Percentiles rank a stretch among this genome's conserved stretches.
phyloP scores from a whole-genome alignment of 805 yeast genomes.

The Vanderwaltozyma verrucispora region DNA sequence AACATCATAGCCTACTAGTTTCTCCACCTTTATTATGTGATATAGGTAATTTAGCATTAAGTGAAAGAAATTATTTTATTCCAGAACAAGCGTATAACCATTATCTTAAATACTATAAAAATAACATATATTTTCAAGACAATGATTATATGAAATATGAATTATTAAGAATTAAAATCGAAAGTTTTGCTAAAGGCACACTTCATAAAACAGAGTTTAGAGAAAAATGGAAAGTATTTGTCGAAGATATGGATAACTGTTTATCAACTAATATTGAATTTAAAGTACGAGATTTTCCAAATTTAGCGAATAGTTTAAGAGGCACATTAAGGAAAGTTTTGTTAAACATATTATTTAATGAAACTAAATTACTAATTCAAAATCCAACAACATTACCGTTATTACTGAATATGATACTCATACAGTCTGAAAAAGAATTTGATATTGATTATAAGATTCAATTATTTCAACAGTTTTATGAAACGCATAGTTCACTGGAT shows the following conservation, averaged over 20 bases:
- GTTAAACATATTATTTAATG: conserved; percentile 3
- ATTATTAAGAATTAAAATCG: conserved; percentile 18
- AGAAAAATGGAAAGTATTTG: conserved; percentile 27
- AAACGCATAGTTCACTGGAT: conserved; percentile 3
- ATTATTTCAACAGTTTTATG: conserved; percentile 8
- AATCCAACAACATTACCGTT: conserved; percentile 17
- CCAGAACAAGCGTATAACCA: conserved; percentile 17
- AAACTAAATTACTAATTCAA: conserved; percentile 8
- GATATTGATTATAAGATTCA: conserved; percentile 4
- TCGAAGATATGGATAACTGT: conserved; percentile 20
- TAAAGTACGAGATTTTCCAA: conserved; percentile 21
- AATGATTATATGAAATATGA: conserved; percentile 10
- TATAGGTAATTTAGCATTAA: conserved; percentile 19
- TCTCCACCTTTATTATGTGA: conserved; percentile 17
- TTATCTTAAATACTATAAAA: conserved; percentile 5
- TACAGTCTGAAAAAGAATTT: conserved; percentile 6
- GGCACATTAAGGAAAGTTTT: conserved; percentile 2
- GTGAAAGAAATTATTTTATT: conserved; percentile 15
- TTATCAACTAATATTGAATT: conserved; percentile 6
- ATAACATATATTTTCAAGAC: conserved; percentile 3
- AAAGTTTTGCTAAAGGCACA: conserved; percentile 22
- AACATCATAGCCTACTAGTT: conserved; percentile 11
- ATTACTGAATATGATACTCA: conserved; percentile 17
- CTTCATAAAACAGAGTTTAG: conserved; percentile 10
- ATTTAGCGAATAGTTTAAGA: conserved; percentile 11